Evolutionary conservation across 768 basidiomycete species (phyloP).

Genomic region (Auriscalpium microsporum): DNA sequence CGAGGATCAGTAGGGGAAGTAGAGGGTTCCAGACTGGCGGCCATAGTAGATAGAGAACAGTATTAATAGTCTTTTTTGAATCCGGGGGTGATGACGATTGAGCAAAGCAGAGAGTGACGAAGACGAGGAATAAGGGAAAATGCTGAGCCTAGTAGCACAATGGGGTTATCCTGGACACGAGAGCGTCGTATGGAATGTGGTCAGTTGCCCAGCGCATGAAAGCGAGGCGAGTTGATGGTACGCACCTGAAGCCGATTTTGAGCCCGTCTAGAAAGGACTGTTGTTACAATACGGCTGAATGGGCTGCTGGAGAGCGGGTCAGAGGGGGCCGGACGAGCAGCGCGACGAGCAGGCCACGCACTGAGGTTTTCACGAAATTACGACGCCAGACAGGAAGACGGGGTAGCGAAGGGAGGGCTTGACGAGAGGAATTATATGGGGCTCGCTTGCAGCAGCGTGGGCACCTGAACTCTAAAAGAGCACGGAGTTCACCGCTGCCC

Average conservation of each 20-base stretch:
- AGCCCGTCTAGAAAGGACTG: conserved; percentile 72
- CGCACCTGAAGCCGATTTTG: conserved; percentile 66
- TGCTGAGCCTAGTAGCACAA: conserved; percentile 56
- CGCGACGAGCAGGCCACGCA: conserved; percentile 1
- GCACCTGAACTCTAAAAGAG: conserved; percentile 4
- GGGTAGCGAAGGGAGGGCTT: neutral
- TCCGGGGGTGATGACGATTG: conserved; percentile 41
- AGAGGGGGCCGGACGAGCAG: conserved; percentile 3
- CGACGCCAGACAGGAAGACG: conserved; percentile 3
- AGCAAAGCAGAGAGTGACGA: conserved; percentile 30
- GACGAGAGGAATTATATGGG: conserved; percentile 1
- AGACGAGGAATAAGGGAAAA: conserved; percentile 35
- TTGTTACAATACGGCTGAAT: conserved; percentile 68
- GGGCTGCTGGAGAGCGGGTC: conserved; percentile 23
- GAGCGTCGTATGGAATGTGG: conserved; percentile 15
- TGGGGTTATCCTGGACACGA: conserved; percentile 38
- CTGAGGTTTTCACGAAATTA: conserved; percentile 8
- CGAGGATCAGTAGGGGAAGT: conserved; percentile 66
- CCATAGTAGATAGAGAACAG: conserved; percentile 52
- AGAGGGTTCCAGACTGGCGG: conserved; percentile 60
- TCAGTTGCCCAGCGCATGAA: conserved; percentile 18
- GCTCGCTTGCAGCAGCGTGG: conserved; percentile 1
- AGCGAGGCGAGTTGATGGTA: conserved; percentile 14
- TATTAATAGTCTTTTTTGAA: conserved; percentile 40
- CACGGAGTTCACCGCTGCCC: neutral